These are phyloP conservation scores for Kurtzmaniella natalensis DNA, from an alignment of 1,139 yeast genomes.

Conservation along the genomic window DNA sequence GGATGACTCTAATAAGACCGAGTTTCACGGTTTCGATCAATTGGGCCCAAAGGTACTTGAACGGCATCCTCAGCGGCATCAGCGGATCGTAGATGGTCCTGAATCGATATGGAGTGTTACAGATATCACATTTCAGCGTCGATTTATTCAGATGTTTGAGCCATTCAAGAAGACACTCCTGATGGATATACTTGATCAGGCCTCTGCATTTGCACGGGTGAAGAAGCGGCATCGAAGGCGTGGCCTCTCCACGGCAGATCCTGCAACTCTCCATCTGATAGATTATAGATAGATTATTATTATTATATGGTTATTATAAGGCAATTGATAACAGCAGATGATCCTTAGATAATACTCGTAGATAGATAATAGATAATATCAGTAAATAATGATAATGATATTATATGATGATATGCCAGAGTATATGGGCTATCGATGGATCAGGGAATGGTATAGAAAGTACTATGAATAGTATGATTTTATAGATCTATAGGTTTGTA, in stretches of 20 bases:
- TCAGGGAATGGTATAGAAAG: too few relatives aligned
- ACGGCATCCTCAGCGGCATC: constrained; percentile 67
- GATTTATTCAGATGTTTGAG: constrained; percentile 58
- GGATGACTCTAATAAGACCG: constrained; percentile 20
- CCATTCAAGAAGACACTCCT: constrained; percentile 91
- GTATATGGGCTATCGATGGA: too few relatives aligned
- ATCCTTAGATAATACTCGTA: too few relatives aligned
- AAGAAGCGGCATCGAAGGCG: constrained; percentile 70
- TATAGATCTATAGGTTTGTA: too few relatives aligned
- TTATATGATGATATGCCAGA: too few relatives aligned
- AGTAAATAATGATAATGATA: too few relatives aligned
- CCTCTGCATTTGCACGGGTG: constrained; percentile 96
- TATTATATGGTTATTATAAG: too few relatives aligned
- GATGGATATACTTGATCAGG: constrained; percentile 88
- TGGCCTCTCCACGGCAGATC: constrained; percentile 90
- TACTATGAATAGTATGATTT: too few relatives aligned
- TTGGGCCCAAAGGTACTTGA: constrained; percentile 38
- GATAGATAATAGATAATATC: too few relatives aligned
- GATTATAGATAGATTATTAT: too few relatives aligned
- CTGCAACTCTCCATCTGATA: constrained; percentile 70
- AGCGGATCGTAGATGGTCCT: constrained; percentile 64
- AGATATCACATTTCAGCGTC: constrained; percentile 77
- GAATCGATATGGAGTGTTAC: constrained; percentile 74
- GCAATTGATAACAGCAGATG: too few relatives aligned
- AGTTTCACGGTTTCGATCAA: constrained; percentile 25